Base-by-base conservation (phyloP, 495 filamentous ascomycete genomes). In the Amniculicola lignicola region DNA sequence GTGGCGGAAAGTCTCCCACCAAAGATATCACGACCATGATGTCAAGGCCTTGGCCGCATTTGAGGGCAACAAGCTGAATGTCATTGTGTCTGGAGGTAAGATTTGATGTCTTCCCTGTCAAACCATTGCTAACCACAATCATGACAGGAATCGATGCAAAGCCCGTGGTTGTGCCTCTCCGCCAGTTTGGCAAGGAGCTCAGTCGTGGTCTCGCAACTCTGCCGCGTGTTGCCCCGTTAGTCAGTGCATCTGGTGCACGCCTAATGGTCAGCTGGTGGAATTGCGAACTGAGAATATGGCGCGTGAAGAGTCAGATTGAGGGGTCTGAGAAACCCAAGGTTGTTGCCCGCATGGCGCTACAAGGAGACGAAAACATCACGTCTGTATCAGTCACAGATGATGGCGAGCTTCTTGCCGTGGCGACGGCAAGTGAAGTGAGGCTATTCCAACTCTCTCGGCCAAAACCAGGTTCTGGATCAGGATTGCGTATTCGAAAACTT, bases 241-340 rank as follows among this genome's bases (percentile, higher is more conserved):
- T 80, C 23, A 89, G 87, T 45, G 82, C 90, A 11, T 78, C 84
- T 2, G 81, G 78, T 16, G 79, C 79, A 25, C 79, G 92, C 29
- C 69, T 95, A 15, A 72, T 98, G 10, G 81, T 92, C 72, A 90
- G 88, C 64, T 97, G 89, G 85, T 99, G 93, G 93, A 87, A 92
- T 47, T 78, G 85, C 57, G 88, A 96, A 62, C 73, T 96, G 21
- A 82, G 82, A 54, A 81, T 99, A 54, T 99, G 90, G 90, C 81
- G 82, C 0, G 50, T 75, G 23, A 51, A 61, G 7, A 39, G 23
- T 11, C 35, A 49, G 29, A 21, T 54, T 14, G 59, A 38, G 27
- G 51, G 43, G 15, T 7, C 51, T 0, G 46, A 47, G 39, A 64
- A 54, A 35, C 60, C 64, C 24, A 83, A 84, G 61, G 73, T 91